Percentiles rank a stretch among this genome's conserved stretches.
Conservation (phyloP, 257 asterid genomes). For the Nicotiana paniculata region DNA sequence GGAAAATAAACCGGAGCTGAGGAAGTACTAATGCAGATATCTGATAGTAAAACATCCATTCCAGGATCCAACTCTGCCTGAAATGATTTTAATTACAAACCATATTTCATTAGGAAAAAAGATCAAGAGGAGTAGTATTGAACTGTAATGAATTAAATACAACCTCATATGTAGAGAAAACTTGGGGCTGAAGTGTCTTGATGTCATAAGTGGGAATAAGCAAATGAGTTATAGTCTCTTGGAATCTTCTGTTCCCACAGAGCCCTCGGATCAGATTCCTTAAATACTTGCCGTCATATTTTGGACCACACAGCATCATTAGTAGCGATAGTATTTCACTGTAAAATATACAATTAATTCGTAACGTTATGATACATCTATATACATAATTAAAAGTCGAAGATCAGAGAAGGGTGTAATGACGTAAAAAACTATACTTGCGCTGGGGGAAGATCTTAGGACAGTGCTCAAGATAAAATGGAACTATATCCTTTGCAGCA, state of each 20-base stretch:
- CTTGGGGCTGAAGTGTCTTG: constrained; percentile 14
- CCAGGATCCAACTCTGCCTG: constrained; percentile 21
- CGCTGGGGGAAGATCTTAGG: constrained; percentile 37
- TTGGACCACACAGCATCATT: constrained; percentile 20
- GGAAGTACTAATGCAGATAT: constrained; percentile 41
- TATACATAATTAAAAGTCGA: too few species aligned
- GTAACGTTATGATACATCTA: neutral
- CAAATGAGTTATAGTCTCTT: constrained; percentile 18
- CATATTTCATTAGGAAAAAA: neutral
- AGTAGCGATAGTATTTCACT: constrained; percentile 6
- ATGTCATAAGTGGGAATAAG: constrained; percentile 29
- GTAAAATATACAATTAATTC: constrained; percentile 24
- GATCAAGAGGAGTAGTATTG: too few species aligned
- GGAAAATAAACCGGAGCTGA: constrained; percentile 56
- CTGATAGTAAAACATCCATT: constrained; percentile 34
- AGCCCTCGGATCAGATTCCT: constrained; percentile 12
- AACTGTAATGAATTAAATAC: neutral
- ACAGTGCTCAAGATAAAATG: constrained; percentile 31
- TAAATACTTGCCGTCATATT: constrained; percentile 28
- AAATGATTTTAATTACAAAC: neutral
- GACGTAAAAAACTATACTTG: neutral
- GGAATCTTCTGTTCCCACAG: constrained; percentile 10
- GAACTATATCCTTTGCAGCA: constrained; percentile 44
- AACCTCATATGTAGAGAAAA: constrained; percentile 24
- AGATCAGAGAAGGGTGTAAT: too few species aligned